Conservation (phyloP, 225 moss, liverwort and hornwort genomes). For the Sphagnum contortum region DNA sequence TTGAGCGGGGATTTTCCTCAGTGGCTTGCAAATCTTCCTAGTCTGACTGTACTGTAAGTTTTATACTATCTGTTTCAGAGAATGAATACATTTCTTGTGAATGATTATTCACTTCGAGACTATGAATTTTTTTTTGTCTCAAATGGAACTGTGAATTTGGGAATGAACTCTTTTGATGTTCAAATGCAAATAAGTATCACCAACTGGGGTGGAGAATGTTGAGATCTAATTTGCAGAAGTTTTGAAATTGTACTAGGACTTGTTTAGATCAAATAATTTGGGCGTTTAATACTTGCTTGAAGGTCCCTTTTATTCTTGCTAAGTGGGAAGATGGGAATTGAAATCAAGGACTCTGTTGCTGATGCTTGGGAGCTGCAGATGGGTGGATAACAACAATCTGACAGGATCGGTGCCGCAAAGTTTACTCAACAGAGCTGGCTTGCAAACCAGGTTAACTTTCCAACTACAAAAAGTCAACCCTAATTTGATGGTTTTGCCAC, state of each 20-base stretch:
- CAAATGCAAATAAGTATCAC: background rate
- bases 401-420: background rate
- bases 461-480: background rate
- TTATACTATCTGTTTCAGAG: background rate
- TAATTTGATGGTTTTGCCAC: background rate
- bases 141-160: too few species aligned
- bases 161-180: background rate
- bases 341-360: too few species aligned
- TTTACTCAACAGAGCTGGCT: background rate
- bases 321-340: too few species aligned
- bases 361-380: background rate
- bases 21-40: constrained; percentile 4
- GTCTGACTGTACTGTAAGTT: constrained; percentile 3
- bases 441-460: background rate
- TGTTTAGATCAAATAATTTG: too few species aligned
- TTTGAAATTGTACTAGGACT: background rate
- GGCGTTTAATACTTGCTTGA: too few species aligned
- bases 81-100: background rate
- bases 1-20: constrained; percentile 3
- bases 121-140: too few species aligned
- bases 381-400: constrained; percentile 8
- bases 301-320: too few species aligned
- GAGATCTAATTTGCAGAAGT: background rate
- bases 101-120: too few species aligned
- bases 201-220: background rate